Conservation (phyloP, 352 stramenopile genomes). For the Phytophthora multivora region DNA sequence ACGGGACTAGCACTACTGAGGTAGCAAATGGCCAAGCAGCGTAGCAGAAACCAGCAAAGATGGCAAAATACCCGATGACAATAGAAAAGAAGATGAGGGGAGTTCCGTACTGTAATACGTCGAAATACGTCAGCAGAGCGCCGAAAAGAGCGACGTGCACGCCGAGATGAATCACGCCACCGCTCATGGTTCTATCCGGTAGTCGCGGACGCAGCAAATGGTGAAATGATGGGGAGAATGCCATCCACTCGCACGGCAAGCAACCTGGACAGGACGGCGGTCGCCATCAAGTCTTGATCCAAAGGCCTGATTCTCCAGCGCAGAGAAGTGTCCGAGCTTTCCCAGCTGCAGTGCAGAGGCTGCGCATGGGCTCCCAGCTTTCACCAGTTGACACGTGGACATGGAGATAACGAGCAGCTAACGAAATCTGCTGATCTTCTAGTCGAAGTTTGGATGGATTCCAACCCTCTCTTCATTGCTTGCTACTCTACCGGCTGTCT, state of each 20-base stretch:
- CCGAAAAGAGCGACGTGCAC: background rate
- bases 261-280: background rate
- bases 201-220: background rate
- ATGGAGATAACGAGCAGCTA: background rate
- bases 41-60: slow-evolving; percentile 27
- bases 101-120: slow-evolving; percentile 1
- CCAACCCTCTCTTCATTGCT: slow-evolving; percentile 1
- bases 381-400: too few species aligned
- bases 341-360: background rate
- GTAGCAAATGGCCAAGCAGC: slow-evolving; percentile 23
- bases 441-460: background rate
- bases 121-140: background rate
- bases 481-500: too few species aligned
- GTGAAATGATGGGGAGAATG: background rate
- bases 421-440: background rate
- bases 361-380: background rate
- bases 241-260: background rate
- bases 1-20: slow-evolving; percentile 28
- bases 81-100: slow-evolving; percentile 7
- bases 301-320: background rate
- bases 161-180: slow-evolving; percentile 2
- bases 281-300: background rate
- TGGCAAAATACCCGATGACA: slow-evolving; percentile 13
- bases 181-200: background rate
- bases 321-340: background rate